phyloP scores from a whole-genome alignment of 148 eudicot species.

The Rheum nobile region DNA sequence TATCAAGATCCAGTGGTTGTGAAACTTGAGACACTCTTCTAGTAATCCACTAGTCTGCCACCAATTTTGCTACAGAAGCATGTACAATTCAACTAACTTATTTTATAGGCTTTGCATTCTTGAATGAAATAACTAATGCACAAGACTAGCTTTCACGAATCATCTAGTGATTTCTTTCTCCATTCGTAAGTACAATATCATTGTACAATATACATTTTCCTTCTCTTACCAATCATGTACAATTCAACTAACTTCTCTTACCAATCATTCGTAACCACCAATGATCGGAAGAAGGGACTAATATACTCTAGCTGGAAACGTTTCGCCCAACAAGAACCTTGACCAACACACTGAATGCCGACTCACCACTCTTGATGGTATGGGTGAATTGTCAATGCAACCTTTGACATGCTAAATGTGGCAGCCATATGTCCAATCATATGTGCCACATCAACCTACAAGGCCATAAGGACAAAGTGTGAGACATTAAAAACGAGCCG shows the following conservation, averaged over 20 bases:
- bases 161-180: neutral
- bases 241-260: slow-evolving; percentile 10
- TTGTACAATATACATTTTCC: neutral
- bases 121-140: neutral
- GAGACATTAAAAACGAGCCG: too few species aligned
- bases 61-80: too few species aligned
- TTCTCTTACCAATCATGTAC: slow-evolving; percentile 10
- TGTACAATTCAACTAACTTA: too few species aligned
- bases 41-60: neutral
- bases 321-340: slow-evolving; percentile 13
- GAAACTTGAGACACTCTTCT: neutral
- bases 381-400: slow-evolving; percentile 13
- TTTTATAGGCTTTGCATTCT: slow-evolving; percentile 3
- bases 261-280: slow-evolving; percentile 11
- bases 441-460: slow-evolving; percentile 13
- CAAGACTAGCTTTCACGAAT: neutral
- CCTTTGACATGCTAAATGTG: slow-evolving; percentile 13
- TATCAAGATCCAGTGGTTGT: slow-evolving; percentile 1
- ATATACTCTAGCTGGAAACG: slow-evolving; percentile 10
- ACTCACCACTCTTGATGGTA: slow-evolving; percentile 13
- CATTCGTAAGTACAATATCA: neutral
- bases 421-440: slow-evolving; percentile 12
- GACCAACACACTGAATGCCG: slow-evolving; percentile 13
- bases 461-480: too few species aligned
- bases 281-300: slow-evolving; percentile 12